phyloP scores from a whole-genome alignment of 495 filamentous ascomycete species.

The Usnea hakonensis region DNA sequence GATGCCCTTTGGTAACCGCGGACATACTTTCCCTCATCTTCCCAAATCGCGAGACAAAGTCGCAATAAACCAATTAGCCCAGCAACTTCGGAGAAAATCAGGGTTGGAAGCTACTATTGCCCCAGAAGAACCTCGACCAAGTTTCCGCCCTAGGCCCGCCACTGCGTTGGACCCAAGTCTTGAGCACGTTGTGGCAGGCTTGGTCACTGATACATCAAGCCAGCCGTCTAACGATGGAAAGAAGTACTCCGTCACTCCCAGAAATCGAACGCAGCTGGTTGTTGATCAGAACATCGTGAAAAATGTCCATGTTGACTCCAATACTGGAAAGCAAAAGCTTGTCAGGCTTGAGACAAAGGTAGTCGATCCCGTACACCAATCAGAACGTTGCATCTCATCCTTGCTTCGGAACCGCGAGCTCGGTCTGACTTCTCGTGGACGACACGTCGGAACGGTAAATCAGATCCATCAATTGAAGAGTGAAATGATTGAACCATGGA shows the following conservation, averaged over 20 bases:
- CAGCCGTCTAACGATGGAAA: not conserved
- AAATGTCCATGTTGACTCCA: not conserved
- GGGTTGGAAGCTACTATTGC: not conserved
- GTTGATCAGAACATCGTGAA: not conserved
- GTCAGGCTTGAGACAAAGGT: slow-evolving; percentile 8
- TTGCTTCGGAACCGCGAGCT: slow-evolving; percentile 22
- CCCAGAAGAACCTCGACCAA: not conserved
- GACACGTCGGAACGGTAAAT: slow-evolving; percentile 4
- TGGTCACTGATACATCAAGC: not conserved
- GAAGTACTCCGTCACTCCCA: not conserved
- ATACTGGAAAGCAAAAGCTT: not conserved
- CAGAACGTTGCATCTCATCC: slow-evolving; percentile 1
- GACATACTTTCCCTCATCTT: not conserved
- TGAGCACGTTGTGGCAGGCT: not conserved
- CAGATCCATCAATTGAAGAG: slow-evolving; percentile 21
- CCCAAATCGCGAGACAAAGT: not conserved
- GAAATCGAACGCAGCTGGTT: not conserved
- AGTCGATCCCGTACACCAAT: slow-evolving; percentile 11
- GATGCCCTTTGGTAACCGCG: not conserved
- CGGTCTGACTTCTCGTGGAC: slow-evolving; percentile 4
- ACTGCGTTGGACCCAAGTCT: slow-evolving; percentile 7
- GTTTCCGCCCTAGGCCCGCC: not conserved
- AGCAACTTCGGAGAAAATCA: not conserved
- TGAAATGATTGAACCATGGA: slow-evolving; percentile 31
- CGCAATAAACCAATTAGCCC: not conserved